Evolutionary conservation across 768 basidiomycete genomes (phyloP), one percentile per base, ranked within the genome.

Genomic region (Daedaleopsis nitida): DNA sequence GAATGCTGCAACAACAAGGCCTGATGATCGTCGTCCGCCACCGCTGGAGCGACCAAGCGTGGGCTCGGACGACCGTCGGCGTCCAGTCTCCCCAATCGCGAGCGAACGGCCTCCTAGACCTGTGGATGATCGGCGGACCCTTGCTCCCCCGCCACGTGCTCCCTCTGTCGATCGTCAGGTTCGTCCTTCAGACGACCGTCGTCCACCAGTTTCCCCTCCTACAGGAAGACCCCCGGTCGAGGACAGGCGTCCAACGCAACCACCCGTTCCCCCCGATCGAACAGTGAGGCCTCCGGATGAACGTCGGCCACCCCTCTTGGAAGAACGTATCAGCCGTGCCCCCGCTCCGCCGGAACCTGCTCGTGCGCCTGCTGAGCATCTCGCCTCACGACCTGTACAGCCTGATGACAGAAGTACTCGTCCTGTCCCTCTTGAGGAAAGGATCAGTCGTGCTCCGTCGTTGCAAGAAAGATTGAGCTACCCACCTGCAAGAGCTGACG

Each of bases 391-490:
- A 43, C 52, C 56, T 44, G 35, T 57, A 48, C 59, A 51, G 35
- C 48, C 43, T 50, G 67, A 68, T 27, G 67, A 65, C 16, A 23
- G 57, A 14, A 56, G 19, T 16, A 11, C 55, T n/a, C 65, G 65
- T 19, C 42, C 57, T 21, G 52, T 58, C 1, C 60, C 72, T 21
- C 61, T 69, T 8, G 72, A 71, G 56, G 72, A 71, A 11, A 52
- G 70, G 27, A 58, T 69, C 17, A 64, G 60, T n/a, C 59, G 68
- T 3, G 59, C 34, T 10, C 68, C 64, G 12, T 59, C 65, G 1
- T 64, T 72, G 0, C 70, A 71, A 34, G 72, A 73, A 32, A 64
- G 72, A 32, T 34, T 73, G 35, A 63, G 60, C 23, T 47, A 42
- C 19, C 66, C 66, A 37, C 27, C 63, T 45, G 44, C 58, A 45